Evolutionary conservation across 1,139 yeast genomes (phyloP).

Genomic region (Magnusiomyces fungicola): DNA sequence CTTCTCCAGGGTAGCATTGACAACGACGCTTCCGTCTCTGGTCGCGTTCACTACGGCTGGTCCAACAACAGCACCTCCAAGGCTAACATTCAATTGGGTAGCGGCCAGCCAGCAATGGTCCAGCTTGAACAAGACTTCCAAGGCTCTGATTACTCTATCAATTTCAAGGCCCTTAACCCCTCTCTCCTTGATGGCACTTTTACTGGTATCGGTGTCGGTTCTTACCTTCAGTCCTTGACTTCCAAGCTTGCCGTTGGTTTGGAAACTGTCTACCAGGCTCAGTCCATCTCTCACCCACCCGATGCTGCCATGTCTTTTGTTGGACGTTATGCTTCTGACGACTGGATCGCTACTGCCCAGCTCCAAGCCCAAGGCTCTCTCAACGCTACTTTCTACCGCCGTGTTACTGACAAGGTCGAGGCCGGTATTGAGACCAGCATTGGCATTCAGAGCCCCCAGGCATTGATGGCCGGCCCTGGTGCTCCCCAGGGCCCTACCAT

Average conservation of each 20-base stretch:
- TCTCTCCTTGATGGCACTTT: constrained; percentile 65
- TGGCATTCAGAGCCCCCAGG: constrained; percentile 62
- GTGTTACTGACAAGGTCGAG: constrained; percentile 84
- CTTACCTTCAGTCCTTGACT: constrained; percentile 82
- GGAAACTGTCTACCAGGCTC: constrained; percentile 82
- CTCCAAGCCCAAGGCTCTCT: constrained; percentile 89
- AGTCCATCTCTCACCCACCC: constrained; percentile 72
- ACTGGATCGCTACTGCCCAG: constrained; percentile 95
- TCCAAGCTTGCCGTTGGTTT: constrained; percentile 81
- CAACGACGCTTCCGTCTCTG: constrained; percentile 76
- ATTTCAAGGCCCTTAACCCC: constrained; percentile 89
- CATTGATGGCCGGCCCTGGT: constrained; percentile 46
- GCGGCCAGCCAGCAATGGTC: constrained; percentile 87
- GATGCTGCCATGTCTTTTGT: constrained; percentile 89
- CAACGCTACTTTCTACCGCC: constrained; percentile 89
- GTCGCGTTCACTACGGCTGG: constrained; percentile 93
- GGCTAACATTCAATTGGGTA: constrained; percentile 80
- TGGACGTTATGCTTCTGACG: constrained; percentile 78
- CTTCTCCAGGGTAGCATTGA: constrained; percentile 90
- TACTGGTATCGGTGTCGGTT: constrained; percentile 88
- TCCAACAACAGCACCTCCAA: constrained; percentile 70
- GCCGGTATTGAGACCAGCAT: constrained; percentile 93
- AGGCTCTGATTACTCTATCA: constrained; percentile 80
- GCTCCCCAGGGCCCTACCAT: constrained; percentile 78
- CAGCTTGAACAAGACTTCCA: constrained; percentile 96